A percentile compares a stretch with the other conserved stretches of the same genome.
Conservation (phyloP, 1,284 basidiomycete genomes). For the Malassezia restricta region DNA sequence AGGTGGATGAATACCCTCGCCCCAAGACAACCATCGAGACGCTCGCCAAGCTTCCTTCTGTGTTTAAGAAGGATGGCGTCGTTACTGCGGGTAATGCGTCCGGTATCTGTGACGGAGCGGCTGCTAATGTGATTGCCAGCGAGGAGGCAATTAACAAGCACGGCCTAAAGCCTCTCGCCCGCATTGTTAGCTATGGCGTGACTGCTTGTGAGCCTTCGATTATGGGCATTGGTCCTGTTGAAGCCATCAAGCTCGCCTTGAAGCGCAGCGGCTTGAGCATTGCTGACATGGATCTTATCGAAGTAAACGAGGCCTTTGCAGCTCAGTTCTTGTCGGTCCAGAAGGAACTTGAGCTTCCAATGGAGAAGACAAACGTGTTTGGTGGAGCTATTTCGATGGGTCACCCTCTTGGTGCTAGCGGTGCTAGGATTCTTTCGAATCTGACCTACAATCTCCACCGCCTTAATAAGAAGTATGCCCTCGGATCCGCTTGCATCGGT, state of each 20-base stretch:
- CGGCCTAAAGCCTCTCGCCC: constrained; percentile 72
- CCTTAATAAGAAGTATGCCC: constrained; percentile 51
- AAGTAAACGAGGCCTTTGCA: constrained; percentile 71
- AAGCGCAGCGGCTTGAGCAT: constrained; percentile 46
- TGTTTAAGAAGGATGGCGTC: constrained; percentile 73
- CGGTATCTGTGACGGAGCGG: constrained; percentile 94
- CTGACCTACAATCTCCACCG: constrained; percentile 51
- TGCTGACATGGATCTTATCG: constrained; percentile 52
- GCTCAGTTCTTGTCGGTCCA: constrained; percentile 84
- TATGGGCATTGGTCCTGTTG: constrained; percentile 54
- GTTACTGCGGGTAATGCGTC: constrained; percentile 94
- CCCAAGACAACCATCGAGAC: constrained; percentile 82
- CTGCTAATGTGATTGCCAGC: constrained; percentile 82
- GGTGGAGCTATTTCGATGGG: constrained; percentile 51
- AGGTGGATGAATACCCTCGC: constrained; percentile 52
- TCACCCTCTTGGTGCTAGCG: constrained; percentile 52
- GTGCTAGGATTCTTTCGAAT: constrained; percentile 52
- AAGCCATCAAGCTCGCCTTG: constrained; percentile 47
- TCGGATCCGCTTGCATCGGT: constrained; percentile 54
- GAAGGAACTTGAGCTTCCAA: constrained; percentile 64
- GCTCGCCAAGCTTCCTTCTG: constrained; percentile 69
- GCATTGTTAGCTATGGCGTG: constrained; percentile 59
- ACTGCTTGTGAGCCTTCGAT: constrained; percentile 52
- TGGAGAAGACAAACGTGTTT: constrained; percentile 52
- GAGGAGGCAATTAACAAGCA: constrained; percentile 78